Conservation (phyloP, 2,329 filamentous ascomycete genomes). For the Lachnellula subtilissima region DNA sequence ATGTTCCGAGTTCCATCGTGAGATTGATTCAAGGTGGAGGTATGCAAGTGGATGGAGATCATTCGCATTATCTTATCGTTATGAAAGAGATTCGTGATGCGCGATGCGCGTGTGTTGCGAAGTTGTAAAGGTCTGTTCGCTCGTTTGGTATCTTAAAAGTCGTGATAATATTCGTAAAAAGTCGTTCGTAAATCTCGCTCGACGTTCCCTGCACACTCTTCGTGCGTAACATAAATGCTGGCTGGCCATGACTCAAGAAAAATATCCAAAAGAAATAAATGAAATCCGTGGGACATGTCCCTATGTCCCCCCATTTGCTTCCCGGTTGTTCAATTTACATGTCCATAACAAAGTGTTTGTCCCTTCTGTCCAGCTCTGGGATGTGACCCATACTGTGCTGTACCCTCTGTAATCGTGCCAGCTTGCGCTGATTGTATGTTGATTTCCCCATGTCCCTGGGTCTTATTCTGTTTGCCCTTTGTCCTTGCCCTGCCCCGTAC, state of each 20-base stretch:
- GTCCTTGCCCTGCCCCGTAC: constrained; percentile 1
- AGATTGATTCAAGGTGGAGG: background rate
- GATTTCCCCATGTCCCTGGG: background rate
- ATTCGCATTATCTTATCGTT: background rate
- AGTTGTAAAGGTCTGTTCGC: background rate
- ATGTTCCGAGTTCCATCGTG: background rate
- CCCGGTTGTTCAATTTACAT: constrained; percentile 17
- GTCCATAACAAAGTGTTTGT: constrained; percentile 10
- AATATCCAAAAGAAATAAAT: background rate
- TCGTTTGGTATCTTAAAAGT: background rate
- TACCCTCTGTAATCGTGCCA: constrained; percentile 4
- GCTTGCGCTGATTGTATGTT: constrained; percentile 12
- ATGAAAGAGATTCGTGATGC: background rate
- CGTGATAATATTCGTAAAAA: background rate
- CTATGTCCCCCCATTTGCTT: background rate
- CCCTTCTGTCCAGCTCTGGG: constrained; percentile 10
- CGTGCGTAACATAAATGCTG: background rate
- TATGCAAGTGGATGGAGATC: background rate
- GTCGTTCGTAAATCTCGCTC: background rate
- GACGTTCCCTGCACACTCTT: background rate
- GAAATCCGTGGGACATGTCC: background rate
- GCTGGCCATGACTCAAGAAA: background rate
- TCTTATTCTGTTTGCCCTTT: constrained; percentile 1
- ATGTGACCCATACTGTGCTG: constrained; percentile 10
- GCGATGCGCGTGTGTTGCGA: background rate